Conservation (phyloP, 345 rosid genomes). For the Hibiscus mutabilis region DNA sequence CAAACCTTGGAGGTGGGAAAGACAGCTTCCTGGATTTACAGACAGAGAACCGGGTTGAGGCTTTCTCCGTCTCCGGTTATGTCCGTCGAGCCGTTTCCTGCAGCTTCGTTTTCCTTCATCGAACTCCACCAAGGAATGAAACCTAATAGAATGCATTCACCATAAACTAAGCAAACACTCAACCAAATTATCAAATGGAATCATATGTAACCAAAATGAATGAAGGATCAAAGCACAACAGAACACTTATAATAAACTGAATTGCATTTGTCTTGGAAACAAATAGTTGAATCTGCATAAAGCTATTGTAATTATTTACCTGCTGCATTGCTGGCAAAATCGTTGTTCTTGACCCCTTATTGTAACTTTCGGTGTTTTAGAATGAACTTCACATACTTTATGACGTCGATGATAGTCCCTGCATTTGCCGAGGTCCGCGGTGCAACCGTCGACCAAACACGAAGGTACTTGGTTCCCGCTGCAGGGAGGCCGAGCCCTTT, state of each 20-base stretch:
- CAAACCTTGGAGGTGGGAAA: constrained; percentile 45
- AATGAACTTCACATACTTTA: constrained; percentile 68
- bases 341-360: constrained; percentile 56
- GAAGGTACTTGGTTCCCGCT: constrained; percentile 39
- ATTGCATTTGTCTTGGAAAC: not conserved
- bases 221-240: not conserved
- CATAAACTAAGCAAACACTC: not conserved
- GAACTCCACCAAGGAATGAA: constrained; percentile 65
- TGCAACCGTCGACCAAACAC: constrained; percentile 76
- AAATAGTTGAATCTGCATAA: not conserved
- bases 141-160: constrained; percentile 30
- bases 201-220: not conserved
- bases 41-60: constrained; percentile 36
- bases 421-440: constrained; percentile 56
- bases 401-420: constrained; percentile 72
- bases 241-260: not conserved
- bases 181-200: not conserved
- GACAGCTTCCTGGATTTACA: constrained; percentile 33
- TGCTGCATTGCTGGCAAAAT: constrained; percentile 87
- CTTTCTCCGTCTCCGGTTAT: constrained; percentile 65
- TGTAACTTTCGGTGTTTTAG: constrained; percentile 52
- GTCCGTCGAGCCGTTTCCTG: constrained; percentile 81
- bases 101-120: constrained; percentile 79
- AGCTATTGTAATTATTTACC: constrained; percentile 24
- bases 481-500: constrained; percentile 40